These are phyloP conservation scores for Trichophyton verrucosum DNA, from an alignment of 2,329 filamentous ascomycete species.

Conservation along the genomic window DNA sequence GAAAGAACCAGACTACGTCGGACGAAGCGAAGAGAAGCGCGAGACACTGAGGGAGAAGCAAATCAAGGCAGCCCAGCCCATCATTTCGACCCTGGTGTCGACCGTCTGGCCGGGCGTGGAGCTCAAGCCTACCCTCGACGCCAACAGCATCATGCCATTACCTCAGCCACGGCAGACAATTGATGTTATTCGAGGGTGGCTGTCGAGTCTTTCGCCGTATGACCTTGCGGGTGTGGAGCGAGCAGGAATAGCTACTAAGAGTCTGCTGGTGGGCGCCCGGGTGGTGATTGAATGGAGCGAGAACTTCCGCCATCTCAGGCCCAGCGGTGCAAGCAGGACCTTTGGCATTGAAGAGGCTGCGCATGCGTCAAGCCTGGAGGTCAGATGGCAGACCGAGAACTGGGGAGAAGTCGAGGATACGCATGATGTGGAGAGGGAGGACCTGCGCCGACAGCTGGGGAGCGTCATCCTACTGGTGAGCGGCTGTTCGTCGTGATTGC, in stretches of 20 bases:
- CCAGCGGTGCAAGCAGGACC: slow-evolving; percentile 23
- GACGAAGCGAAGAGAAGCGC: slow-evolving; percentile 33
- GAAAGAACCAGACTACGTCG: slow-evolving; percentile 38
- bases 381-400: slow-evolving; percentile 74
- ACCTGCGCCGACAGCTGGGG: slow-evolving; percentile 74
- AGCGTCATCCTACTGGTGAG: slow-evolving; percentile 73
- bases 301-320: slow-evolving; percentile 46
- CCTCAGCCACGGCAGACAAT: slow-evolving; percentile 61
- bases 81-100: slow-evolving; percentile 58
- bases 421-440: slow-evolving; percentile 90
- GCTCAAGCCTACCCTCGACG: slow-evolving; percentile 69
- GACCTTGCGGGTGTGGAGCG: slow-evolving; percentile 81
- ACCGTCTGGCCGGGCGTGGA: slow-evolving; percentile 74
- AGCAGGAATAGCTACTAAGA: slow-evolving; percentile 74
- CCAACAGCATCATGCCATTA: slow-evolving; percentile 61
- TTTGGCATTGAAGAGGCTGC: slow-evolving; percentile 81
- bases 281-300: slow-evolving; percentile 81
- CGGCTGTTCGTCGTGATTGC: slow-evolving; percentile 30
- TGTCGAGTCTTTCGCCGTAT: slow-evolving; percentile 57
- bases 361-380: slow-evolving; percentile 65
- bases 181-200: slow-evolving; percentile 66
- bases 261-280: slow-evolving; percentile 62
- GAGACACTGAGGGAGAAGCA: slow-evolving; percentile 61
- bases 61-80: slow-evolving; percentile 52
- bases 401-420: slow-evolving; percentile 99